phyloP scores from a whole-genome alignment of 164 flowering plant genomes.

The Warburgia ugandensis region DNA sequence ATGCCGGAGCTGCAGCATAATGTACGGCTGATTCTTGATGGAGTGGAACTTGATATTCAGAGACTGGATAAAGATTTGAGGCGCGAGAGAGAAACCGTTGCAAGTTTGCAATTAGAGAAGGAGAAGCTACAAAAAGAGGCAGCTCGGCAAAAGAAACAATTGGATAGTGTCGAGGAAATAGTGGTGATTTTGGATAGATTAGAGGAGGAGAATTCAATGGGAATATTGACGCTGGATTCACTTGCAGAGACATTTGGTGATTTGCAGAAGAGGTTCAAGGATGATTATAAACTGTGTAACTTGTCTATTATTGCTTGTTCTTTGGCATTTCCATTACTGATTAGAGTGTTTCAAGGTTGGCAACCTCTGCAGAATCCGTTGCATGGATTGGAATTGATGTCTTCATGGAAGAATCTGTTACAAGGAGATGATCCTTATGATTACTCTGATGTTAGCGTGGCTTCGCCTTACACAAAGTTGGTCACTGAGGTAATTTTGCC shows the following conservation, averaged over 20 bases:
- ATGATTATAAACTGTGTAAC: conserved; percentile 69
- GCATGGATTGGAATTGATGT: conserved; percentile 52
- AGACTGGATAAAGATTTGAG: conserved; percentile 58
- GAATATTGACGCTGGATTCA: conserved; percentile 58
- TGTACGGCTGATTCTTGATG: conserved; percentile 57
- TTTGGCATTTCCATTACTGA: conserved; percentile 57
- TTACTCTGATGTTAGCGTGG: conserved; percentile 27
- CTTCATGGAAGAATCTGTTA: conserved; percentile 60
- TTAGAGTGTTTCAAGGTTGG: conserved; percentile 86
- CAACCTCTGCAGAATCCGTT: conserved; percentile 66
- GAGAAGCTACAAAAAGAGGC: conserved; percentile 57
- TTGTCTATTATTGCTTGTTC: conserved; percentile 76
- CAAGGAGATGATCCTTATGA: conserved; percentile 47
- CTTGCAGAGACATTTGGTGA: conserved; percentile 49
- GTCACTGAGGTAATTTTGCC: conserved; percentile 76
- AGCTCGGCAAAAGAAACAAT: conserved; percentile 43
- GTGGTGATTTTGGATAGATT: conserved; percentile 33
- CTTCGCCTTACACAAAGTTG: conserved; percentile 60
- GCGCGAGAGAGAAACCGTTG: conserved; percentile 64
- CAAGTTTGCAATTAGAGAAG: conserved; percentile 58
- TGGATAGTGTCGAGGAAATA: conserved; percentile 50
- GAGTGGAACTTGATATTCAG: conserved; percentile 64
- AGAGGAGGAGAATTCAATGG: conserved; percentile 33
- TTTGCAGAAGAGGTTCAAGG: conserved; percentile 36
- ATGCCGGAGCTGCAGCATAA: conserved; percentile 93